Base-by-base conservation (phyloP, 441 rosid species). In the Metrosideros polymorpha region DNA sequence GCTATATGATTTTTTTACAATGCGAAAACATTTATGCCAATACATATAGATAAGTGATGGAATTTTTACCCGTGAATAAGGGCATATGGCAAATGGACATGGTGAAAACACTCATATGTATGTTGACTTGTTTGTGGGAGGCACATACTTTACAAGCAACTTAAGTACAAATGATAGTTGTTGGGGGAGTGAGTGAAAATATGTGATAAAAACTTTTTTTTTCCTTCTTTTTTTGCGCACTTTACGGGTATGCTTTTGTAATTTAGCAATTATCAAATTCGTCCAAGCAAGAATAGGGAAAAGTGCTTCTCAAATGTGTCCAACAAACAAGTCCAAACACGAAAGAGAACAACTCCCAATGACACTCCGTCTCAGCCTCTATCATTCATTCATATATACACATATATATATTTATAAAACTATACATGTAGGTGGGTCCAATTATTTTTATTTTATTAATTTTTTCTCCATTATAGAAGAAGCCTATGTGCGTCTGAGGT, bases 241-340 rank as follows among this genome's bases (percentile, higher is more conserved):
- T 82, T 87, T 86, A 79, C 84, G 84, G 83, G 88, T 83, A 87
- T 91, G 88, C 88, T 43, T 89, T 90, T 91, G 90, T 89, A 86
- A 85, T 88, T 84, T 88, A 89, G 91, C 94, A 91, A 93, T 92
- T n/a, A 91, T 91, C 88, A 88, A 90, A 85, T 87, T 86, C 89
- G 86, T 30, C 83, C 66, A 17, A 84, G 84, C 87, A 92, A 85
- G 87, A 85, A 88, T 88, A 76, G 90, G 88, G 85, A 84, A 86
- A 35, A 84, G 90, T 86, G 89, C 86, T 85, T 29, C 75, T 49
- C 87, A 54, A 51, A 57, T 85, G 57, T n/a, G 86, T 71, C 79
- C 79, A 39, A 39, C 86, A 47, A 90, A 85, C 87, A 85, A 86
- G 86, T 86, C 92, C 92, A 91, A 71, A 87, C 86, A 24, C 89